Evolutionary conservation across 768 basidiomycete genomes (phyloP).

Genomic region (Bullera alba): DNA sequence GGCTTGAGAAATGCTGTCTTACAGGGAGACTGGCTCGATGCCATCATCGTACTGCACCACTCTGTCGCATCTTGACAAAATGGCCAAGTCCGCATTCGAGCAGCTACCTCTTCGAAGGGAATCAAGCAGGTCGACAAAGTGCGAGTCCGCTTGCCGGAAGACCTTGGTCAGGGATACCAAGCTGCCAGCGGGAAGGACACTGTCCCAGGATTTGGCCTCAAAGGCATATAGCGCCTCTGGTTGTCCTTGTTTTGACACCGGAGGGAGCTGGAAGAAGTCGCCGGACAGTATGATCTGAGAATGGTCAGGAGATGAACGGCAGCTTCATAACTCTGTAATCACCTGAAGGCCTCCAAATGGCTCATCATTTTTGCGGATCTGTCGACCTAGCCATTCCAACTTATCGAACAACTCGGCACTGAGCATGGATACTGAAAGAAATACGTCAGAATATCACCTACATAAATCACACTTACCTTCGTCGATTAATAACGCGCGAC

Average conservation of each 20-base stretch:
- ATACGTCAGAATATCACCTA: background rate
- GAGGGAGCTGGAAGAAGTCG: constrained; percentile 49
- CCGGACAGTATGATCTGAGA: constrained; percentile 44
- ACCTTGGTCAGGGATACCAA: constrained; percentile 38
- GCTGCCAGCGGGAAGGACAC: constrained; percentile 20
- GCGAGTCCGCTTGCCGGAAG: constrained; percentile 42
- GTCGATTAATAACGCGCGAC: constrained; percentile 39
- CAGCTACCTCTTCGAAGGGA: constrained; percentile 40
- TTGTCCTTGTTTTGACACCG: constrained; percentile 36
- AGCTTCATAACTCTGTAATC: too few relatives aligned
- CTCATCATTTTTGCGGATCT: constrained; percentile 20
- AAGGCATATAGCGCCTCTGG: constrained; percentile 42
- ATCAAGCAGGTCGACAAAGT: constrained; percentile 41
- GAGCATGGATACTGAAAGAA: constrained; percentile 45
- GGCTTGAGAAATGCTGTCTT: constrained; percentile 10
- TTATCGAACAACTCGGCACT: constrained; percentile 45
- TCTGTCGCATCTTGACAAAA: constrained; percentile 22
- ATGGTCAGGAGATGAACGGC: background rate
- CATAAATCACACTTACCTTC: constrained; percentile 33
- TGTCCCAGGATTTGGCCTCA: constrained; percentile 42
- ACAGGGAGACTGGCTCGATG: constrained; percentile 37
- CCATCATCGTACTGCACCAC: constrained; percentile 24
- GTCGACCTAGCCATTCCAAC: constrained; percentile 41
- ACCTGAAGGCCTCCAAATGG: constrained; percentile 47
- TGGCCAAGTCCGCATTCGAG: constrained; percentile 10